Conservation (phyloP, 371 early-diverging fungal species). For the Mortierella sp. region DNA sequence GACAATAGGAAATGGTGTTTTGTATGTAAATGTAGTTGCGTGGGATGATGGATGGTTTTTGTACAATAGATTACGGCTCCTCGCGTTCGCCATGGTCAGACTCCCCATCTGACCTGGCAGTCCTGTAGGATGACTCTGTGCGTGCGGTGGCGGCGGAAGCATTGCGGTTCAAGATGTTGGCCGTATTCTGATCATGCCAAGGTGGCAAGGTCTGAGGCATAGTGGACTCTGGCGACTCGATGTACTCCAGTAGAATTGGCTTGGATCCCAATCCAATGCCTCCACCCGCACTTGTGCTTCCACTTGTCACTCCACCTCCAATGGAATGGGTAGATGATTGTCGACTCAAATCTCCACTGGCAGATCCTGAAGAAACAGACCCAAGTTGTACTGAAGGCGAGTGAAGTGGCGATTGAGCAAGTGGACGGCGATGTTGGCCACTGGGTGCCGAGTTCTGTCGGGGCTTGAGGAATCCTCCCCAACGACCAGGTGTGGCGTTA, state of each 20-base stretch:
- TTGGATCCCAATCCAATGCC: too few species aligned
- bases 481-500: too few species aligned
- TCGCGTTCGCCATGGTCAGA: too few species aligned
- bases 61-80: too few species aligned
- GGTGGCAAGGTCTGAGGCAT: conserved; percentile 7
- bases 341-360: conserved; percentile 17
- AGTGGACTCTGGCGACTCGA: too few species aligned
- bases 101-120: conserved; percentile 44
- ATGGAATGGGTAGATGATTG: conserved; percentile 23
- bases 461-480: conserved; percentile 8
- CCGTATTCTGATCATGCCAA: neutral
- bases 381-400: conserved; percentile 21
- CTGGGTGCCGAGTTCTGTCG: conserved; percentile 18
- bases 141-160: conserved; percentile 31
- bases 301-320: too few species aligned
- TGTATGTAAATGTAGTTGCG: too few species aligned
- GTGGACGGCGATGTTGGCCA: too few species aligned
- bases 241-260: conserved; percentile 20
- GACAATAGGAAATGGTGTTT: too few species aligned
- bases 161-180: conserved; percentile 27
- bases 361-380: neutral
- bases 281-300: too few species aligned
- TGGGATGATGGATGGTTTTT: too few species aligned
- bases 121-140: conserved; percentile 40
- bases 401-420: conserved; percentile 29